Conservation (phyloP, 345 rosid species). For the Raphanus sativus region DNA sequence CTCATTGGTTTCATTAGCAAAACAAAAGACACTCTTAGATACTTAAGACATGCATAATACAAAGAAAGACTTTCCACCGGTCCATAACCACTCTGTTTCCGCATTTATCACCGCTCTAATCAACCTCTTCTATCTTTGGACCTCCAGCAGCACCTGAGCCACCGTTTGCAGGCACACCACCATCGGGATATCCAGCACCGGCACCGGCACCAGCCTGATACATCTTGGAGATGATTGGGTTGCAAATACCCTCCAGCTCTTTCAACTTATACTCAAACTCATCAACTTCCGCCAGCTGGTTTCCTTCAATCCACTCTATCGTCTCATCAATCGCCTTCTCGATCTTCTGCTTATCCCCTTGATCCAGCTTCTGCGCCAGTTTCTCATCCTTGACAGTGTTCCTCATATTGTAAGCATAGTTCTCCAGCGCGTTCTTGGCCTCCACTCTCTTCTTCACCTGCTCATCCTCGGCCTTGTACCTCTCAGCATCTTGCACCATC, state of each 20-base stretch:
- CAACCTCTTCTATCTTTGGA: constrained; percentile 58
- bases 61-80: neutral
- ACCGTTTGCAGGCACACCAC: constrained; percentile 30
- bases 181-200: constrained; percentile 19
- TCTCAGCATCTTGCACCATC: constrained; percentile 50
- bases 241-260: constrained; percentile 46
- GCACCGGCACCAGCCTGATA: constrained; percentile 39
- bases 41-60: neutral
- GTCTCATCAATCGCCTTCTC: constrained; percentile 45
- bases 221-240: constrained; percentile 48
- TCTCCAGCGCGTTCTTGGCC: constrained; percentile 46
- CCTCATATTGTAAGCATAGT: constrained; percentile 49
- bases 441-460: constrained; percentile 51
- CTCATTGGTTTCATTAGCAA: neutral
- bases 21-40: neutral
- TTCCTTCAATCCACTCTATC: constrained; percentile 48
- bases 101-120: constrained; percentile 24
- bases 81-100: neutral
- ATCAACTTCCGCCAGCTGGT: constrained; percentile 48
- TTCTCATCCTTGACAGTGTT: constrained; percentile 49
- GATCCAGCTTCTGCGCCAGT: constrained; percentile 36
- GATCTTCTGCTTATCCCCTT: constrained; percentile 38
- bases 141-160: constrained; percentile 37
- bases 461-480: constrained; percentile 49
- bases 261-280: constrained; percentile 49